phyloP scores from a whole-genome alignment of 2,329 filamentous ascomycete genomes.

The Thielaviopsis euricoi region DNA sequence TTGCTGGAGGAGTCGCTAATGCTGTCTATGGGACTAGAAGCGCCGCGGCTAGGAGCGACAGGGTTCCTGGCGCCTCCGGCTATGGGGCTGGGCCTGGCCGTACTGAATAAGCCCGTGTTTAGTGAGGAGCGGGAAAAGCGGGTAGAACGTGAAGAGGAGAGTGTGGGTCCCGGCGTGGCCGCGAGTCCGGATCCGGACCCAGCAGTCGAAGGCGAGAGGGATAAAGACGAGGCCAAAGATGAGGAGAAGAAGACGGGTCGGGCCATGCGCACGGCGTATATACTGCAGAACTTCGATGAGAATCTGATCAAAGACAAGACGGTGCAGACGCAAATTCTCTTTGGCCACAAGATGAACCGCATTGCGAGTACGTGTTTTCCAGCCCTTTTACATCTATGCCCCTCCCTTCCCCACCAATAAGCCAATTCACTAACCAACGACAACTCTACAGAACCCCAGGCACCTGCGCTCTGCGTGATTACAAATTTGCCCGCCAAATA shows the following conservation, averaged over 20 bases:
- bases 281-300: conserved; percentile 43
- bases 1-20: conserved; percentile 8
- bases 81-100: background rate
- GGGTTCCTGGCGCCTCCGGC: conserved; percentile 14
- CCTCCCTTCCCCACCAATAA: too few species aligned
- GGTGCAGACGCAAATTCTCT: conserved; percentile 41
- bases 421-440: background rate
- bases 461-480: conserved; percentile 54
- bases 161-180: too few species aligned
- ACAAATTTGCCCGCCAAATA: conserved; percentile 70
- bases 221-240: background rate
- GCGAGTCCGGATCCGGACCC: background rate
- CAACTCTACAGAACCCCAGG: conserved; percentile 28
- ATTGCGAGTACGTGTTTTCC: conserved; percentile 30
- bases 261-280: conserved; percentile 40
- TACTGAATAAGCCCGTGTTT: background rate
- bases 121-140: background rate
- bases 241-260: conserved; percentile 13
- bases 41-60: conserved; percentile 12
- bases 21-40: conserved; percentile 15
- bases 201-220: too few species aligned
- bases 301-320: conserved; percentile 37
- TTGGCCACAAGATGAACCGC: conserved; percentile 41
- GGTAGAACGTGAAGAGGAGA: too few species aligned
- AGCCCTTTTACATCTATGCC: background rate